These are phyloP conservation scores for Xylariaceae sp. DNA, from an alignment of 2,329 filamentous ascomycete genomes.

Conservation along the genomic window DNA sequence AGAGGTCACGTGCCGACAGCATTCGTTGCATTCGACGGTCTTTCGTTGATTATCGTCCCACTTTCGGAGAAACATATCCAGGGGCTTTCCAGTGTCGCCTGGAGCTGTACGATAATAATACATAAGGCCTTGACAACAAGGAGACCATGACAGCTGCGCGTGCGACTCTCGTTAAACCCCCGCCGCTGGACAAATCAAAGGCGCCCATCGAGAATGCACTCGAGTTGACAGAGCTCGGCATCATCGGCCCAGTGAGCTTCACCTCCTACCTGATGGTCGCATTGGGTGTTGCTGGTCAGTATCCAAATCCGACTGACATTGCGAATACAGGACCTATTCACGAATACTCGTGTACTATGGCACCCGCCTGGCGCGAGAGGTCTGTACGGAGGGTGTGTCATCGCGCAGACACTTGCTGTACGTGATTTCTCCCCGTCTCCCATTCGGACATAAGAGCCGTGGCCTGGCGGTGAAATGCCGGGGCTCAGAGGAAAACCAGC, in stretches of 20 bases:
- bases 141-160: conserved; percentile 30
- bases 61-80: no score
- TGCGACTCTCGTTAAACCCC: conserved; percentile 67
- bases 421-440: conserved; percentile 4
- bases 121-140: neutral
- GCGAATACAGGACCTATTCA: conserved; percentile 72
- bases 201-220: conserved; percentile 85
- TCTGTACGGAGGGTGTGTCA: conserved; percentile 89
- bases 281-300: no score
- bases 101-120: neutral
- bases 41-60: no score
- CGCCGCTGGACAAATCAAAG: conserved; percentile 66
- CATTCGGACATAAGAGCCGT: neutral
- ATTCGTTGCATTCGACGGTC: neutral
- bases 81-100: neutral
- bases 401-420: conserved; percentile 62
- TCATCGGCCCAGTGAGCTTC: conserved; percentile 65
- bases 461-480: neutral
- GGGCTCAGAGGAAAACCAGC: neutral
- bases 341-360: conserved; percentile 88
- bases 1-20: neutral
- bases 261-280: neutral
- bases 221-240: conserved; percentile 74
- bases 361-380: conserved; percentile 87
- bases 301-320: neutral